Base-by-base conservation (phyloP, 1,284 basidiomycete species). In the Kwoniella shivajii region DNA sequence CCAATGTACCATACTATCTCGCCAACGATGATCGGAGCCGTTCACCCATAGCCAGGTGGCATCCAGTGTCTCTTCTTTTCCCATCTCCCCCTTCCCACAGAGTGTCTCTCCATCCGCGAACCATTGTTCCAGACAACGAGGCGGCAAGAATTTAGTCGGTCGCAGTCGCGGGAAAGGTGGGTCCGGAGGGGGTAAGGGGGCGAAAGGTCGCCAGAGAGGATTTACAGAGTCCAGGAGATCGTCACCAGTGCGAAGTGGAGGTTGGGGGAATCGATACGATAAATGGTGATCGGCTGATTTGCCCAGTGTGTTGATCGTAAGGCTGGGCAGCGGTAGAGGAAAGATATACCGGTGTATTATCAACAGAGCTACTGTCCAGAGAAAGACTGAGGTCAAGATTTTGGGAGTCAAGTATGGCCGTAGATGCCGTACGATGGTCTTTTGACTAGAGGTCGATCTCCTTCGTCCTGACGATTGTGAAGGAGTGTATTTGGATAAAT, bases 41-140 rank as follows among this genome's bases (percentile, higher is more conserved):
- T 78, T 78, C 18, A 76, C 75, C 76, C 76, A 76, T 0, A 73
- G 54, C 71, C 71, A 78, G 0, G 67, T 74, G 2, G 67, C 72
- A 47, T 78, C 76, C 18, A 76, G 58, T 26, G 53, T 64, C 31
- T 74, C 73, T 55, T 76, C 76, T 18, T 63, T 57, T 1, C 73
- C 74, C 16, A 76, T 49, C 22, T 75, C 71, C 4, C 38, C 49
- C 27, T 50, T 41, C 4, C 61, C 63, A 44, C 75, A 78, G 6
- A 59, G 24, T 11, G 67, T 69, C 51, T 73, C 70, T 26, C 76
- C 76, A 20, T 71, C 58, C 9, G 60, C 50, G 46, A 76, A 73
- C 75, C 76, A 78, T 22, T 65, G 63, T 44, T 76, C 74, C 14
- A 76, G 42, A 49, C 75, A 78, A 54, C 50, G 45, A 4, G 58